Evolutionary conservation across 495 filamentous ascomycete genomes (phyloP).

Genomic region (Polyplosphaeria fusca): DNA sequence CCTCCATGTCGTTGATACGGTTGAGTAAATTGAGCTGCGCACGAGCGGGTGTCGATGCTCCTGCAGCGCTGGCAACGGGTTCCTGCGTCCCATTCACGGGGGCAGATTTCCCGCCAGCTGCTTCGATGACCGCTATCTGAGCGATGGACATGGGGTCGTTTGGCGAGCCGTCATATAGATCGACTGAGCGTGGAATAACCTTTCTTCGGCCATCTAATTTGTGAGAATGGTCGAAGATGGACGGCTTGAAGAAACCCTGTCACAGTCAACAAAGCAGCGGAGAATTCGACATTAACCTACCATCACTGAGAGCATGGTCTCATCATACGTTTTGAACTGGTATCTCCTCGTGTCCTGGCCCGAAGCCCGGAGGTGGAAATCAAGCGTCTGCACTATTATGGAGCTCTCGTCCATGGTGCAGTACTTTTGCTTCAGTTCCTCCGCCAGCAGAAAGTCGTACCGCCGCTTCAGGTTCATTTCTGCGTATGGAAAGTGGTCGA

Average conservation of each 20-base stretch:
- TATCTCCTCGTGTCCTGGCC: constrained; percentile 89
- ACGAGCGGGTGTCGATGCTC: constrained; percentile 43
- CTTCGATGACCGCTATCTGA: constrained; percentile 64
- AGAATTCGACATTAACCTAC: constrained; percentile 44
- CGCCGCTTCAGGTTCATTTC: constrained; percentile 88
- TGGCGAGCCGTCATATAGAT: constrained; percentile 85
- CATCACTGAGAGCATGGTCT: constrained; percentile 85
- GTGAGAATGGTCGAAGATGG: constrained; percentile 72
- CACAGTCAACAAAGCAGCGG: background rate
- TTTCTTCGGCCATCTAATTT: constrained; percentile 77
- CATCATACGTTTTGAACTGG: constrained; percentile 91
- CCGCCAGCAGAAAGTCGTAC: constrained; percentile 89
- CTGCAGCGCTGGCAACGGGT: constrained; percentile 48
- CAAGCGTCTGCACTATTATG: constrained; percentile 72
- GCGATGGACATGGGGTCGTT: constrained; percentile 87
- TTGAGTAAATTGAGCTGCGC: constrained; percentile 50
- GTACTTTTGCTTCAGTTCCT: constrained; percentile 88
- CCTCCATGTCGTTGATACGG: constrained; percentile 55
- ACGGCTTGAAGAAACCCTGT: constrained; percentile 68
- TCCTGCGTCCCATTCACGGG: constrained; percentile 57
- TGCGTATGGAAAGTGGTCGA: constrained; percentile 86
- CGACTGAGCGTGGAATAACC: constrained; percentile 78
- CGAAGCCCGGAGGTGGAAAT: constrained; percentile 85
- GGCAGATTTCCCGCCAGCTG: constrained; percentile 43
- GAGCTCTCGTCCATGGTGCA: constrained; percentile 83